These are phyloP conservation scores for Cyberlindnera veronae DNA, from an alignment of 805 yeast genomes.

Conservation along the genomic window DNA sequence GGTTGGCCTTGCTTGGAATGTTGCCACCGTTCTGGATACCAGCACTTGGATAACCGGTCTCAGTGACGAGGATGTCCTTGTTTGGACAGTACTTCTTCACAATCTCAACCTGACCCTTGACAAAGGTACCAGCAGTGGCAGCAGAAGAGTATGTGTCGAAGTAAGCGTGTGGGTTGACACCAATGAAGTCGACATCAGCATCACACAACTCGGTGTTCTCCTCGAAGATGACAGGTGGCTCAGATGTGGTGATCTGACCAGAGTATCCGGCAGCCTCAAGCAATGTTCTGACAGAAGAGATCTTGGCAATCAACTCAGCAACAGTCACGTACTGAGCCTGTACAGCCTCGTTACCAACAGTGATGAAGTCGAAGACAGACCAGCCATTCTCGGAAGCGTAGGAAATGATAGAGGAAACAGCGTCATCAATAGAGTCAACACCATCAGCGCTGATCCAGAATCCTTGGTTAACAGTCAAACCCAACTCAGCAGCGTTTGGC, in stretches of 20 bases:
- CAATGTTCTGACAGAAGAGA: slow-evolving; percentile 55
- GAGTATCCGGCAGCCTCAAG: slow-evolving; percentile 68
- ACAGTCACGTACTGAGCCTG: slow-evolving; percentile 58
- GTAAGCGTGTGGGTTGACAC: slow-evolving; percentile 84
- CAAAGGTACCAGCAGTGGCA: slow-evolving; percentile 64
- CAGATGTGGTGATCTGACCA: slow-evolving; percentile 80
- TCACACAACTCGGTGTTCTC: slow-evolving; percentile 64
- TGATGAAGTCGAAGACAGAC: slow-evolving; percentile 71
- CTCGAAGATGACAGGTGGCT: slow-evolving; percentile 77
- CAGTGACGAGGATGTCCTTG: slow-evolving; percentile 61
- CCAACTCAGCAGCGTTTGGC: slow-evolving; percentile 55
- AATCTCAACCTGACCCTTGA: slow-evolving; percentile 55
- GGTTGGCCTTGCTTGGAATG: slow-evolving; percentile 65
- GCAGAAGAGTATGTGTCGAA: slow-evolving; percentile 66
- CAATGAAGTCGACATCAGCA: slow-evolving; percentile 74
- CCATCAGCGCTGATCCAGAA: slow-evolving; percentile 72
- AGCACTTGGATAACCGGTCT: slow-evolving; percentile 84
- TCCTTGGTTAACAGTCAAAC: slow-evolving; percentile 79
- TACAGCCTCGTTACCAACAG: slow-evolving; percentile 89
- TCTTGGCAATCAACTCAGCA: slow-evolving; percentile 59
- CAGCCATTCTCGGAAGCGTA: slow-evolving; percentile 52
- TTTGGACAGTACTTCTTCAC: slow-evolving; percentile 53
- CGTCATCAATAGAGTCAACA: slow-evolving; percentile 62
- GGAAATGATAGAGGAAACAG: slow-evolving; percentile 50
- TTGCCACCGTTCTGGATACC: slow-evolving; percentile 73